A percentile compares a stretch with the other conserved stretches of the same genome.
Conservation (phyloP, 202 grass and related monocot species). For the Digitaria exilis region DNA sequence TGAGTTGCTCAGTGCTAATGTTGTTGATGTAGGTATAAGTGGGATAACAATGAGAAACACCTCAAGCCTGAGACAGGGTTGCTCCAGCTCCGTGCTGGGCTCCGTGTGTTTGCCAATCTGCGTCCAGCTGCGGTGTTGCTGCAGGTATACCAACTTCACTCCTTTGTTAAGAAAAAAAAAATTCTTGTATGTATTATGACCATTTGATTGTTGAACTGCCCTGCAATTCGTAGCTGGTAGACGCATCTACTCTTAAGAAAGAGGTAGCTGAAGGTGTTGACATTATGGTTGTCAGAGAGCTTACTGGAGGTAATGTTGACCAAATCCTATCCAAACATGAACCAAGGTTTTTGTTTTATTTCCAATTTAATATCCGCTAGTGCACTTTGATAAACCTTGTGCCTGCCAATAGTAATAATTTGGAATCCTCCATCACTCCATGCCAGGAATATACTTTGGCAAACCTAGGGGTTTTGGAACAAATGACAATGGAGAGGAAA, state of each 20-base stretch:
- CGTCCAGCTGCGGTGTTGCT: conserved; percentile 81
- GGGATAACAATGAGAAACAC: conserved; percentile 97
- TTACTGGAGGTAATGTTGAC: conserved; percentile 67
- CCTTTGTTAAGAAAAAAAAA: not conserved
- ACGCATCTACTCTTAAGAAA: conserved; percentile 85
- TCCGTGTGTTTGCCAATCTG: conserved; percentile 84
- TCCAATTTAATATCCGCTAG: not conserved
- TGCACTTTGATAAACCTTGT: conserved; percentile 5
- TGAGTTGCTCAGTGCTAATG: not conserved
- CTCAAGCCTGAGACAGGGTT: conserved; percentile 89
- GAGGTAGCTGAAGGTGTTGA: conserved; percentile 96
- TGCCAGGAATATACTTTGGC: conserved; percentile 90
- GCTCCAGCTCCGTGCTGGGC: conserved; percentile 73
- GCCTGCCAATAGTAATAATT: not conserved
- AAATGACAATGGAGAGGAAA: conserved; percentile 76
- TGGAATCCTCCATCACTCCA: not conserved
- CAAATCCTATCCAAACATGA: not conserved
- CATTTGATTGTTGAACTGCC: not conserved
- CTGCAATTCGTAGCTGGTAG: conserved; percentile 57
- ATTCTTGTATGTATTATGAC: not conserved
- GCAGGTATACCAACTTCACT: conserved; percentile 43
- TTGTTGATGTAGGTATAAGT: conserved; percentile 62
- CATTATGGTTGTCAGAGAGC: conserved; percentile 95
- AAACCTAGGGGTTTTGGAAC: conserved; percentile 94
- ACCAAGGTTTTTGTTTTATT: conserved; percentile 14